Evolutionary conservation across 257 asterid genomes (phyloP).

Genomic region (Voacanga thouarsii): DNA sequence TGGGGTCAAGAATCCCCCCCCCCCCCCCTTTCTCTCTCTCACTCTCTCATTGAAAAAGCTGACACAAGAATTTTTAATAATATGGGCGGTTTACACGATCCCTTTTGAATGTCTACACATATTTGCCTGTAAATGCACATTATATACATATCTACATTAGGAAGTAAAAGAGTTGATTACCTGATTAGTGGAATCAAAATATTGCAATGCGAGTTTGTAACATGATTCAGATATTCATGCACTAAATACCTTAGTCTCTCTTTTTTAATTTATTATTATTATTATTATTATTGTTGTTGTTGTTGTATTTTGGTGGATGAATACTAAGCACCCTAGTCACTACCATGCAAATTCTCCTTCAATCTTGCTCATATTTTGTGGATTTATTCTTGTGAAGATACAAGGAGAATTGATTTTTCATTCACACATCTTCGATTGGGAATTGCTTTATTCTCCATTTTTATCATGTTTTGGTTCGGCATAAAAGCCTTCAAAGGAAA

Average conservation of each 20-base stretch:
- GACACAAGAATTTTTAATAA: background rate
- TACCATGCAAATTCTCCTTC: background rate
- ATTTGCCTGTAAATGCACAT: background rate
- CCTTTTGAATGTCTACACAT: background rate
- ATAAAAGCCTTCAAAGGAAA: background rate
- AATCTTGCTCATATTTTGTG: background rate
- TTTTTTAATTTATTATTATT: too few species aligned
- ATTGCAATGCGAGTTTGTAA: background rate
- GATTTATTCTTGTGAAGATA: slow-evolving; percentile 1
- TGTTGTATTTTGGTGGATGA: too few species aligned
- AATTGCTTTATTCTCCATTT: background rate
- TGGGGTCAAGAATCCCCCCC: too few species aligned
- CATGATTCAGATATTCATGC: background rate
- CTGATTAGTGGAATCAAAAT: background rate
- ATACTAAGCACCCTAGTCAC: too few species aligned
- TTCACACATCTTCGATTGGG: background rate
- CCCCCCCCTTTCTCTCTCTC: background rate
- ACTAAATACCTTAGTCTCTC: background rate
- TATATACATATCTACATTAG: background rate
- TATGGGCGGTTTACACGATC: background rate
- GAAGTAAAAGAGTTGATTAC: background rate
- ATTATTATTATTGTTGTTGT: too few species aligned
- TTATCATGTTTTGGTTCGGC: background rate
- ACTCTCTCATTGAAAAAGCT: background rate
- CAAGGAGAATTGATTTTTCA: background rate